phyloP scores from a whole-genome alignment of 257 asterid species.

The Cordia subcordata region DNA sequence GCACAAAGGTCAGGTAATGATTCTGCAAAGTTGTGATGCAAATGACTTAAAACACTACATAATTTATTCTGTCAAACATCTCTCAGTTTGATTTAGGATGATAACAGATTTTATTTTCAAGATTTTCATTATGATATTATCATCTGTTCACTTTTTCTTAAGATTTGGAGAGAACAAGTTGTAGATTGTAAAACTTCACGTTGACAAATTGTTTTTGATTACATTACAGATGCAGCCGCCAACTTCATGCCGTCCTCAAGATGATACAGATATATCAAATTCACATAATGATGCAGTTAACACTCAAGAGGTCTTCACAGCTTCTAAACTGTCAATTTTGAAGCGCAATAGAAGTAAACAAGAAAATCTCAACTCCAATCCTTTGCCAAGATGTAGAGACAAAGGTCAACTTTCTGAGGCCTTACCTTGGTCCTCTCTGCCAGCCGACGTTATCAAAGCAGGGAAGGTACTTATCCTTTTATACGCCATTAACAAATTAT shows the following conservation, averaged over 20 bases:
- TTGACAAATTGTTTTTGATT: neutral
- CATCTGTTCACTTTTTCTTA: too few species aligned
- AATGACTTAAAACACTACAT: neutral
- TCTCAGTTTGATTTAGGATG: too few species aligned
- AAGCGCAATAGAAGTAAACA: constrained; percentile 45
- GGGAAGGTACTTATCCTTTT: constrained; percentile 47
- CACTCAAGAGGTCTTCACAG: constrained; percentile 11
- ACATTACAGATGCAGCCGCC: constrained; percentile 35
- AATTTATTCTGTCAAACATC: too few species aligned
- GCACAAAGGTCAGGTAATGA: constrained; percentile 63
- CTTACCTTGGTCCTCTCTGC: constrained; percentile 63
- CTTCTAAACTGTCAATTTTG: constrained; percentile 26
- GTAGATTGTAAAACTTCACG: too few species aligned
- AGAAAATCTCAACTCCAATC: constrained; percentile 28
- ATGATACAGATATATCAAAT: constrained; percentile 32
- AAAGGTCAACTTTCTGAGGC: constrained; percentile 44
- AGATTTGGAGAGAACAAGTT: too few species aligned
- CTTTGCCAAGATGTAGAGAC: constrained; percentile 2
- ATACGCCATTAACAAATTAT: too few species aligned
- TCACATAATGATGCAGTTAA: constrained; percentile 24
- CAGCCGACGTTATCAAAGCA: constrained; percentile 57
- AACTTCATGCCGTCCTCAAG: constrained; percentile 31
- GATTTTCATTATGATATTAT: too few species aligned
- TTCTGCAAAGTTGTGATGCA: neutral
- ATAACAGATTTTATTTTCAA: too few species aligned